Evolutionary conservation across 2,329 filamentous ascomycete genomes (phyloP), one percentile per base, ranked within the genome.

Genomic region (Colletotrichum sidae): DNA sequence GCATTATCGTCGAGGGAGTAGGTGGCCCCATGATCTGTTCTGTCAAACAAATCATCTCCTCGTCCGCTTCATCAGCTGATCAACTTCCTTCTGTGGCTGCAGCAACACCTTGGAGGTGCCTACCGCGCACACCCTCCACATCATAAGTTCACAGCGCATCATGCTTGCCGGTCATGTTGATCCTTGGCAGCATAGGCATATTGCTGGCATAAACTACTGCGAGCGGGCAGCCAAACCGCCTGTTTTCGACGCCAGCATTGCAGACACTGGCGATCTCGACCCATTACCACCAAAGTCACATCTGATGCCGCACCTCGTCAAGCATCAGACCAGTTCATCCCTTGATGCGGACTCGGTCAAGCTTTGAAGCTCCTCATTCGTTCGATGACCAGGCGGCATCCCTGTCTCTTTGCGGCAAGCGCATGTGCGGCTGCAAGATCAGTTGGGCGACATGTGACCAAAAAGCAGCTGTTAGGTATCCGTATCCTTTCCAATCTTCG

Each of bases 51-150:
- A 61, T 45, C 35, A 56, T 62, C 39, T 34, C 42, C 39, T 65
- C 12, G 35, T 34, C 25, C 45, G 15, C 41, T 51, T 12, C 13
- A 34, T 65, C 62, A 62, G 55, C 53, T 65, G 58, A 65, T 53
- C 58, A 62, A 13, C 56, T 35, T 62, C 25, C 58, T 62, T 51
- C 56, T 56, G 37, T 49, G 62, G 62, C 62, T 56, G 62, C 52
- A 62, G 42, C 35, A 52, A 11, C 46, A 52, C 35, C 42, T 33
- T 11, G 35, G 39, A 41, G 46, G 15, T 38, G 55, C 61, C 55
- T 50, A 41, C 45, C 54, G 25, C 25, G 25, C 25, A 25, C 25
- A 25, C 25, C 25, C 25, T 25, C 25, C 25, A 25, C 25, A 25
- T 25, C 25, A 25, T 5, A 25, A 5, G 25, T 25, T 25, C 25